phyloP scores from a whole-genome alignment of 1,284 basidiomycete species.

The Apiotrichum siamense region DNA sequence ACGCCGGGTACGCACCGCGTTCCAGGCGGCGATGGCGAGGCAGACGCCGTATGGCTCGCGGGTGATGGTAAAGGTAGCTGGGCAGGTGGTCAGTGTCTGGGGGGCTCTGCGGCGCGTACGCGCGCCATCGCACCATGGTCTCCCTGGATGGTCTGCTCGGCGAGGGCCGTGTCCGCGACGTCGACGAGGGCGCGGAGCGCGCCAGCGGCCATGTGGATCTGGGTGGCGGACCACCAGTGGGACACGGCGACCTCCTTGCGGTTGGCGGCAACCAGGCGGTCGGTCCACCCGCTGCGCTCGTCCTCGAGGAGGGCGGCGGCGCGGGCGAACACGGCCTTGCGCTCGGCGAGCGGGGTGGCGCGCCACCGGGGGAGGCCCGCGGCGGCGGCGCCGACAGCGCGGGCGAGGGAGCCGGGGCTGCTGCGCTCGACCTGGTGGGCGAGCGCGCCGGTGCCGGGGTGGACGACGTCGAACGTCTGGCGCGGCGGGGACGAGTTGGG shows the following conservation, averaged over 20 bases:
- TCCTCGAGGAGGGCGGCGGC: slow-evolving; percentile 14
- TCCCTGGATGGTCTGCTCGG: slow-evolving; percentile 2
- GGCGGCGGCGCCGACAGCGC: slow-evolving; percentile 5
- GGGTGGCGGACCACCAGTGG: slow-evolving; percentile 15
- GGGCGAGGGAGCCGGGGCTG: slow-evolving; percentile 3
- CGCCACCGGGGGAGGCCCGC: slow-evolving; percentile 9
- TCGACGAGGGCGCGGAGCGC: slow-evolving; percentile 6
- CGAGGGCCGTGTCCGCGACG: slow-evolving; percentile 12
- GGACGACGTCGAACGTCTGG: slow-evolving; percentile 12
- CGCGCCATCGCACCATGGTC: slow-evolving; percentile 6
- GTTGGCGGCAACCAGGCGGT: slow-evolving; percentile 12
- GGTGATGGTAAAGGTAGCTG: slow-evolving; percentile 5
- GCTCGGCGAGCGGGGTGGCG: slow-evolving; percentile 3
- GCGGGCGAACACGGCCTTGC: slow-evolving; percentile 8
- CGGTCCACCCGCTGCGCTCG: slow-evolving; percentile 11
- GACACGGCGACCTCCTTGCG: slow-evolving; percentile 11
- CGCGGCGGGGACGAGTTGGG: neutral
- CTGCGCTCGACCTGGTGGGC: slow-evolving; percentile 11
- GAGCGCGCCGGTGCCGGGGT: slow-evolving; percentile 9
- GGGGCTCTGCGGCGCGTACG: neutral
- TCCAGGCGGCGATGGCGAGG: slow-evolving; percentile 25
- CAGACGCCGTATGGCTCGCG: slow-evolving; percentile 27
- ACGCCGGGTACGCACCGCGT: slow-evolving; percentile 15
- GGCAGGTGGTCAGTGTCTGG: neutral
- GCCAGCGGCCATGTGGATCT: slow-evolving; percentile 3